Conservation (phyloP, 2,329 filamentous ascomycete species). For the Aureobasidium musti region DNA sequence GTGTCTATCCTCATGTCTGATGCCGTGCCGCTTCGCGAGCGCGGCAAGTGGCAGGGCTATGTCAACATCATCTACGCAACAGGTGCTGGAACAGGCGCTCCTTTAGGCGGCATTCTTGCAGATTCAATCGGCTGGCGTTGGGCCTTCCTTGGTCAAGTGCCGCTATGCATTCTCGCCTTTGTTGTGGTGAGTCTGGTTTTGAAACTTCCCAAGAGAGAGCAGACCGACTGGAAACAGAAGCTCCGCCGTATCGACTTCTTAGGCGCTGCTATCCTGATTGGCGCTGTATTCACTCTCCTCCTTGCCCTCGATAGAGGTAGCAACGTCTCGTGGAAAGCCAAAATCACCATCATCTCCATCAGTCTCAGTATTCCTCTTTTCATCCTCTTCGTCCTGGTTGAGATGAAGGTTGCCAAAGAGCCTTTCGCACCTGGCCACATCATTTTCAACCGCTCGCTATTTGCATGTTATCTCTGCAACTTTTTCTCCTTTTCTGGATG, state of each 20-base stretch:
- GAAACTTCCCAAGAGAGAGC: constrained; percentile 60
- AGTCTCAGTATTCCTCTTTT: constrained; percentile 61
- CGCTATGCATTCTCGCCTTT: constrained; percentile 67
- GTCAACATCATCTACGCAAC: constrained; percentile 71
- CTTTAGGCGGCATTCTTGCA: constrained; percentile 69
- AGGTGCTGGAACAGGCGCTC: constrained; percentile 69
- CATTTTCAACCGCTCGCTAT: constrained; percentile 66
- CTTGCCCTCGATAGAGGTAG: constrained; percentile 72
- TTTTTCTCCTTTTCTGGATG: constrained; percentile 68
- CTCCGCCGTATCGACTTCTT: constrained; percentile 70
- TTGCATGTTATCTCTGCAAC: constrained; percentile 69
- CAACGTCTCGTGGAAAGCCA: constrained; percentile 67
- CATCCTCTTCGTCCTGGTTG: constrained; percentile 66
- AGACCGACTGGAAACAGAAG: constrained; percentile 65
- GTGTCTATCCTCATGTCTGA: constrained; percentile 71
- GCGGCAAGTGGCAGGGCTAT: constrained; percentile 73
- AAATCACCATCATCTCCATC: constrained; percentile 60
- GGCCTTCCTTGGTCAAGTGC: constrained; percentile 72
- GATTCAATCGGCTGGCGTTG: constrained; percentile 76
- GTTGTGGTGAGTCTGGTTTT: constrained; percentile 64
- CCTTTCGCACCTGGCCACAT: constrained; percentile 76
- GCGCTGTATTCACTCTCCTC: constrained; percentile 66
- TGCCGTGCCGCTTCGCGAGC: constrained; percentile 66
- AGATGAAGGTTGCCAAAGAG: constrained; percentile 66
- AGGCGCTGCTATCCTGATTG: constrained; percentile 66